Percentiles rank a stretch among this genome's conserved stretches.
phyloP scores from a whole-genome alignment of 1,139 yeast species.

The Entelexis paramagnoliae region DNA sequence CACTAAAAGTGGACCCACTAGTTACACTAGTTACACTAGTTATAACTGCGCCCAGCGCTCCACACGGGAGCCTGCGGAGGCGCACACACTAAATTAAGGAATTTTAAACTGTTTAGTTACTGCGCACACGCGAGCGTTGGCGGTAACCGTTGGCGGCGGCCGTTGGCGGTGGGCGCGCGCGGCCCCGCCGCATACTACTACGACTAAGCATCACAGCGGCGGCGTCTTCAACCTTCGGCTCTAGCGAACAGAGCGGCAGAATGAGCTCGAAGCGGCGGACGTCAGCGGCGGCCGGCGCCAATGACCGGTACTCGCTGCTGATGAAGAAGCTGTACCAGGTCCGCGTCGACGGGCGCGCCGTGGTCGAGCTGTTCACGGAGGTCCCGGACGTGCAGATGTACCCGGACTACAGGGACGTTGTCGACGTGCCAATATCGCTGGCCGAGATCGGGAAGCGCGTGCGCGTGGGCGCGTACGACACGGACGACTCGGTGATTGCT shows the following conservation, averaged over 20 bases:
- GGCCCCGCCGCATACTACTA: neutral
- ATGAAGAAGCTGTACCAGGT: constrained; percentile 19
- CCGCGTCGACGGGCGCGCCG: constrained; percentile 21
- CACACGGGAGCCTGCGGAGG: too few relatives aligned
- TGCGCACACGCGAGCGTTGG: too few relatives aligned
- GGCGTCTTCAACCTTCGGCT: neutral
- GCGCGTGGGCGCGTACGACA: constrained; percentile 35
- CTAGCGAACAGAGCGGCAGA: neutral
- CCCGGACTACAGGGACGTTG: constrained; percentile 79
- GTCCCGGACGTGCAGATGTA: constrained; percentile 61
- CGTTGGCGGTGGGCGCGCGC: too few relatives aligned
- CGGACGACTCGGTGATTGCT: constrained; percentile 51
- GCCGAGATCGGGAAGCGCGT: constrained; percentile 37
- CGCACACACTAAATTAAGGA: too few relatives aligned
- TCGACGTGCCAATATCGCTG: constrained; percentile 73
- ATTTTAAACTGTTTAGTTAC: too few relatives aligned
- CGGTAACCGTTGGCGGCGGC: too few relatives aligned
- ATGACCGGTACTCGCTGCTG: constrained; percentile 19
- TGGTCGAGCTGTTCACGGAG: constrained; percentile 50
- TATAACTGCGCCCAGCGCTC: too few relatives aligned
- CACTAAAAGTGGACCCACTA: neutral
- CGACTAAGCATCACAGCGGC: constrained; percentile 3
- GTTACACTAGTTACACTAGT: too few relatives aligned
- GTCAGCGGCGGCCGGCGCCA: neutral
- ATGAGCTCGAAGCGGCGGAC: constrained; percentile 7